Evolutionary conservation across 495 filamentous ascomycete species (phyloP), one percentile per base, ranked within the genome.

Genomic region (Aspergillus heteromorphus): DNA sequence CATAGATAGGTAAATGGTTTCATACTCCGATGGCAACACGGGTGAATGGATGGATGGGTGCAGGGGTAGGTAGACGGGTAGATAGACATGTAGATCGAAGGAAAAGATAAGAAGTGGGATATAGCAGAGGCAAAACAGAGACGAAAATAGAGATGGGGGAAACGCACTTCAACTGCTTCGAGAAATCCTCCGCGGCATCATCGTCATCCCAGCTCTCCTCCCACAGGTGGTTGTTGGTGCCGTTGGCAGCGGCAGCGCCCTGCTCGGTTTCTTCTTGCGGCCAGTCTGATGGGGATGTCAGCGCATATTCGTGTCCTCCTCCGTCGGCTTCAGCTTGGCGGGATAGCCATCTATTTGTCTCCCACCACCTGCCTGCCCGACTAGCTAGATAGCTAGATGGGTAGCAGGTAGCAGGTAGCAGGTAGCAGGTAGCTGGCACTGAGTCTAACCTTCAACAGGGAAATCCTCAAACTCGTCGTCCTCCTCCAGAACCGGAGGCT

Each of bases 181-280:
- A 91, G 67, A 98, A 98, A 62, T 98, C 93, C 68, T 97, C 95
- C 61, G 79, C 92, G 53, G 91, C 91, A 77, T 97, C 93, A 70
- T 98, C 93, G 63, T 98, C 93, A 72, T 98, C 93, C 93, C 93
- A 98, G 77, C 91, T 97, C 80, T 98, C 93, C 76, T 98, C 93
- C 93, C 93, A 98, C 54, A 98, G 74, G 77, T 97, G 90, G 59
- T 85, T 84, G 59, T 84, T 88, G 53, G 75, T 74, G 18, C 68
- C 72, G 56, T 72, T 74, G 29, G 66, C 64, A 21, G 63, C 56
- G 25, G 63, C 56, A 7, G 70, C 61, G 49, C 78, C 77, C 45
- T 90, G 85, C 68, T 95, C 89, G 57, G 88, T 86, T 59, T 93
- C 88, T 67, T 95, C 89, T 62, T 87, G 80, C 41, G 83, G 74